phyloP scores from a whole-genome alignment of 116 monocot genomes.

The Papilionanthe hybrid region DNA sequence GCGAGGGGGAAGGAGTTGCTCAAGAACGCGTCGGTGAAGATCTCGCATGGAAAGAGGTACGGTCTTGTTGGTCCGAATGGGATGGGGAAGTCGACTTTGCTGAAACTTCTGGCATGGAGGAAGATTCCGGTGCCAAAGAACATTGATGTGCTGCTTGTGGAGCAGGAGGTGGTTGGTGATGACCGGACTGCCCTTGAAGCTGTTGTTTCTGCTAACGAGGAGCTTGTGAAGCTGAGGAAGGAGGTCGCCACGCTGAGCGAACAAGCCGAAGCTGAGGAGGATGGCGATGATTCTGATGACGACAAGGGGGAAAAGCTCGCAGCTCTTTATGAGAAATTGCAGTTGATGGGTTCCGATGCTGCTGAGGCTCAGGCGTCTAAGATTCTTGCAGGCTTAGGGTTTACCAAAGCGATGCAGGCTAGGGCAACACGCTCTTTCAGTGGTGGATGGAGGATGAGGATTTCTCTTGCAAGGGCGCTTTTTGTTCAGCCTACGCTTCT shows the following conservation, averaged over 20 bases:
- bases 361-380: constrained; percentile 85
- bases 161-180: constrained; percentile 85
- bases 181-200: constrained; percentile 65
- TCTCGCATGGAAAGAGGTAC: constrained; percentile 70
- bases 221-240: constrained; percentile 49
- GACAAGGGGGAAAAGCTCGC: constrained; percentile 59
- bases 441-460: constrained; percentile 98
- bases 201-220: constrained; percentile 81
- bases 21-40: constrained; percentile 69
- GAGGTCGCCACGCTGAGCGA: constrained; percentile 46
- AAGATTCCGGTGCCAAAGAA: constrained; percentile 78
- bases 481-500: constrained; percentile 86
- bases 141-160: constrained; percentile 75
- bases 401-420: constrained; percentile 77
- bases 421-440: constrained; percentile 75
- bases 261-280: constrained; percentile 3
- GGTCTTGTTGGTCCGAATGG: constrained; percentile 83
- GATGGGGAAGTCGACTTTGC: constrained; percentile 80
- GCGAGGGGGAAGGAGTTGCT: constrained; percentile 76
- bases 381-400: constrained; percentile 79
- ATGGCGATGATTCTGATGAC: constrained; percentile 8
- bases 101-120: constrained; percentile 78
- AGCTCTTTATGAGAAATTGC: constrained; percentile 61
- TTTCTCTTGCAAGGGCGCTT: constrained; percentile 78
- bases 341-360: constrained; percentile 67